These are phyloP conservation scores for Xylaria sp. DNA, from an alignment of 495 filamentous ascomycete genomes.

Conservation along the genomic window DNA sequence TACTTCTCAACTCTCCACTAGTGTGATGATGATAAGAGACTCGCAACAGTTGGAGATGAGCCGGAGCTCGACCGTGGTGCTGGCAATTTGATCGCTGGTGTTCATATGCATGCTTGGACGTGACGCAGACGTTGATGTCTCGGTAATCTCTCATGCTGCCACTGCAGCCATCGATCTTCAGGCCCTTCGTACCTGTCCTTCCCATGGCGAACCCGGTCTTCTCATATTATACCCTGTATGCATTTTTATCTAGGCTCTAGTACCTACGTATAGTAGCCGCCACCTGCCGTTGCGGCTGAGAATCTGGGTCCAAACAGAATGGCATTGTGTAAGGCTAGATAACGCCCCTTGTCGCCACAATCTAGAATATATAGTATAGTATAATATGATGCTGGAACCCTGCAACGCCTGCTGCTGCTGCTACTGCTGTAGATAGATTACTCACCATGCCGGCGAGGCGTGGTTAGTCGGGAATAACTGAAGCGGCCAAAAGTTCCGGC, in stretches of 20 bases:
- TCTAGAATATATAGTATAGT: too few species aligned
- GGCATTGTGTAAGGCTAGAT: neutral
- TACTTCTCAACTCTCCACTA: neutral
- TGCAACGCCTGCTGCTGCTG: too few species aligned
- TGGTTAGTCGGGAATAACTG: constrained; percentile 1
- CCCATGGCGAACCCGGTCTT: neutral
- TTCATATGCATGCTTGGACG: neutral
- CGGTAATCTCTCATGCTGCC: neutral
- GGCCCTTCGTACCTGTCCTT: neutral
- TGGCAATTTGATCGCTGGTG: neutral
- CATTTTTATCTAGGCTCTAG: neutral
- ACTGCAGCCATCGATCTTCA: neutral
- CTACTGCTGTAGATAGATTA: too few species aligned
- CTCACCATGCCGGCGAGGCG: too few species aligned
- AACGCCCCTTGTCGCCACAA: too few species aligned
- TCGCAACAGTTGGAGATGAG: neutral
- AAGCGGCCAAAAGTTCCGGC: neutral
- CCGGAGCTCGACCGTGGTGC: neutral
- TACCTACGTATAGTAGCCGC: too few species aligned
- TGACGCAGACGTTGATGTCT: neutral
- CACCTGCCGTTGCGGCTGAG: constrained; percentile 17
- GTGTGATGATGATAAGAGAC: neutral
- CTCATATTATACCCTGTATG: too few species aligned
- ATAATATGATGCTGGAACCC: too few species aligned
- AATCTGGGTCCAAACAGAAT: neutral